Base-by-base conservation (phyloP, 2,329 filamentous ascomycete species). In the Leptographium flavum region DNA sequence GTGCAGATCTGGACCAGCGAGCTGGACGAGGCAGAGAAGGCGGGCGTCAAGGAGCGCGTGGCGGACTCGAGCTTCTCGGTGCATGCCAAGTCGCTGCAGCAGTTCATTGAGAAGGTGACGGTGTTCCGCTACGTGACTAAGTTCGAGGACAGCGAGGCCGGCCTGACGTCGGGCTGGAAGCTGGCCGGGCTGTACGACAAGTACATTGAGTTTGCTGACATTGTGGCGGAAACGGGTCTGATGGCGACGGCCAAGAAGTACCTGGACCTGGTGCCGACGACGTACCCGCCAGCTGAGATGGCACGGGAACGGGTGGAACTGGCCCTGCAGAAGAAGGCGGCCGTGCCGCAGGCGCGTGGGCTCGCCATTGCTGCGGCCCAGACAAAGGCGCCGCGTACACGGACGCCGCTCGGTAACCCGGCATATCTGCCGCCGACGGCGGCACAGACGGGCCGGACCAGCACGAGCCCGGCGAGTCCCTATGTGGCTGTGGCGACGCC, bases 31-130 rank as follows among this genome's bases (percentile, higher is more conserved):
- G 75, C 79, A 22, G 87, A 95, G 62, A 76, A 82, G 55, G 77
- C 79, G 38, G 79, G 78, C 13, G 68, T 93, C 50, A 73, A 87
- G 55, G 74, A 81, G 50, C 70, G 74, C 19, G 72, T 72, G 22
- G 76, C 76, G 30, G 85, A 87, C 56, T 90, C 85, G 21, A 83
- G 79, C 47, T 98, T 95, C 65, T 94, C 90, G 0, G 79, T 96
- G 42, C 92, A 96, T 56, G 87, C 90, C 45, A 79, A 80, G 50
- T 82, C 83, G 39, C 68, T 98, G 37, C 92, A 96, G 62, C 81
- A 84, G 53, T 90, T 98, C 58, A 94, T 98, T 50, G 92, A 98
- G 66, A 98, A 98, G 70, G 92, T 98, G 39, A 94, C 88, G 0
- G 77, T 98, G 45, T 98, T 98, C 79, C 82, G 92, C 45, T 77